phyloP scores from a whole-genome alignment of 352 stramenopile genomes.

The Phytopythium chamaehyphon region DNA sequence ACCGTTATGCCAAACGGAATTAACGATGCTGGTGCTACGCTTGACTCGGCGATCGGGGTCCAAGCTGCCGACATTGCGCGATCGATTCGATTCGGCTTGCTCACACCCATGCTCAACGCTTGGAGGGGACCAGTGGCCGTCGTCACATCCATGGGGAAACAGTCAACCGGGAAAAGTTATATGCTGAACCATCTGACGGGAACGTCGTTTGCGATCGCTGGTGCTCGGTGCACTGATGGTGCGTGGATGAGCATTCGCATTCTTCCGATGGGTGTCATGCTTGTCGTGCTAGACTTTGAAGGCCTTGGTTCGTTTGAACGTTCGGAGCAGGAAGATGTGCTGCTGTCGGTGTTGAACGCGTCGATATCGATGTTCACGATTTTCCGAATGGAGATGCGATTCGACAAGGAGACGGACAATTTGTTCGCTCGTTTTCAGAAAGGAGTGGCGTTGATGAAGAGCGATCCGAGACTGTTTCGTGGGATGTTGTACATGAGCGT shows the following conservation, averaged over 20 bases:
- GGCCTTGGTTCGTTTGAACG: conserved; percentile 68
- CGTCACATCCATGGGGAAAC: conserved; percentile 41
- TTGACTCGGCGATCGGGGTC: conserved; percentile 12
- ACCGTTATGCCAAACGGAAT: conserved; percentile 38
- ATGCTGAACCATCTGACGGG: conserved; percentile 67
- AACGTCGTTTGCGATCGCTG: conserved; percentile 25
- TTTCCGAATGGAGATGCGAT: conserved; percentile 68
- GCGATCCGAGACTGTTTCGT: conserved; percentile 44
- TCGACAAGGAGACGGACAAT: conserved; percentile 71
- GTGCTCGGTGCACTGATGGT: conserved; percentile 29
- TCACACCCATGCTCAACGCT: conserved; percentile 24
- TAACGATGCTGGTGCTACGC: conserved; percentile 5
- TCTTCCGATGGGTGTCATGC: conserved; percentile 23
- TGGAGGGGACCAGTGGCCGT: conserved; percentile 22
- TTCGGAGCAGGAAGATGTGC: conserved; percentile 68
- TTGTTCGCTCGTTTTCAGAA: conserved; percentile 67
- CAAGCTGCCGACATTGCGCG: conserved; percentile 41
- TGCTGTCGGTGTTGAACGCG: conserved; percentile 69
- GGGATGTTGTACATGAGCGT: conserved; percentile 56
- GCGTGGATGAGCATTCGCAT: conserved; percentile 32
- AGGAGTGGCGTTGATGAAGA: conserved; percentile 51
- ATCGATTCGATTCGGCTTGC: conserved; percentile 28
- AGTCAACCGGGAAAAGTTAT: conserved; percentile 77
- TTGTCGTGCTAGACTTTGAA: conserved; percentile 76
- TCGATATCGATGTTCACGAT: conserved; percentile 65